Base-by-base conservation (phyloP, 768 basidiomycete species). In the Lepiota brunneoincarnata region DNA sequence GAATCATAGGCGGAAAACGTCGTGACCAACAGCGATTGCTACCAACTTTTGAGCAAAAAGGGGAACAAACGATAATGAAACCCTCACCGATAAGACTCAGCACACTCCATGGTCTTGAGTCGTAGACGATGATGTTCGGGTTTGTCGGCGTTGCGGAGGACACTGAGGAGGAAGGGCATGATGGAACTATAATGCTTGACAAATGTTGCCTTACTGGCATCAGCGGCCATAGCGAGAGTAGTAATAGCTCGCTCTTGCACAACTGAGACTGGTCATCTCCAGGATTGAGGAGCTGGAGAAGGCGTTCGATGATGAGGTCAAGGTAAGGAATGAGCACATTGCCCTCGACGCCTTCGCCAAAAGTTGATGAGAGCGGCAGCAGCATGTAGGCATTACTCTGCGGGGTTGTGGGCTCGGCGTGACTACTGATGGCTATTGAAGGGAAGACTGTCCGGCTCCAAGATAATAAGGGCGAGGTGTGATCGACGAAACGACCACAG, bases 231-330 rank as follows among this genome's bases (percentile, higher is more conserved):
- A 2, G 92, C 91, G 28, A 96, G 69, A 11, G 90, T 91, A 26
- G 90, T 93, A 49, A 96, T 83, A 0, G 87, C 89, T 63, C 93
- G 91, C 64, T 94, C 91, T 63, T 93, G 90, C 0, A 93, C 89
- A 59, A 71, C 71, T 73, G 73, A 12, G 68, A 73, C 46, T 71
- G 71, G 40, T 78, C 71, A 0, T 73, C 77, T 6, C 69, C 63
- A 0, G 86, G 86, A 54, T 85, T 81, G 38, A 90, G 73, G 2
- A 90, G 72, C 57, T 80, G 84, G 11, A 89, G 70, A 2, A 91
- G 75, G 0, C 87, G 80, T 60, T 85, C 84, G 24, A 95, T 87
- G 59, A 93, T 86, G 0, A 82, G 78, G 49, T 92, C 91, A 15
- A 95, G 81, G 66, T 89, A 92, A 0, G 89, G 88, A 0, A 87